Evolutionary conservation across 495 filamentous ascomycete genomes (phyloP).

Genomic region (Aspergillus nanangensis): DNA sequence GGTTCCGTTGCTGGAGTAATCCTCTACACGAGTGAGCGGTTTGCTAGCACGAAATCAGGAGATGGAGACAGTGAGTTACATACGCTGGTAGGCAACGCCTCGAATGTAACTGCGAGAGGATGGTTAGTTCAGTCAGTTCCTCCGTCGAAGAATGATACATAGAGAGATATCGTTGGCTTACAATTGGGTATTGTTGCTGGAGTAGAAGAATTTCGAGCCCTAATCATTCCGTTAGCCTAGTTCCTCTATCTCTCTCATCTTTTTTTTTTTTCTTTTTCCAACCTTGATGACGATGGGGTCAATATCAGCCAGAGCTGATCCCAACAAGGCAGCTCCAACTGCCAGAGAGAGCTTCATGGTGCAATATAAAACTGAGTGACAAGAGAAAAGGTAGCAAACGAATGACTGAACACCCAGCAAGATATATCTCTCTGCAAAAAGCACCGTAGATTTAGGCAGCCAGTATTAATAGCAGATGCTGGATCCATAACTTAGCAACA

Average conservation of each 20-base stretch:
- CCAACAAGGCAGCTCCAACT: conserved; percentile 44
- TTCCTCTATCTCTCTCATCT: not conserved
- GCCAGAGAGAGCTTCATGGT: conserved; percentile 40
- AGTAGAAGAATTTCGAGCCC: conserved; percentile 80
- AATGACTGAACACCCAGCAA: too few species aligned
- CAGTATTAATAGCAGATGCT: too few species aligned
- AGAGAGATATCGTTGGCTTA: too few species aligned
- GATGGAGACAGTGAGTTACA: conserved; percentile 16
- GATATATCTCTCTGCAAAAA: too few species aligned
- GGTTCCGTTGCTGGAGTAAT: conserved; percentile 38
- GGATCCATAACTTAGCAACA: too few species aligned
- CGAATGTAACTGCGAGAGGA: conserved; percentile 57
- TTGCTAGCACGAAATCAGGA: too few species aligned
- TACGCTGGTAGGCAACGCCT: conserved; percentile 84
- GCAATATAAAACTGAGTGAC: conserved; percentile 8
- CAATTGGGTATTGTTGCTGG: conserved; percentile 75
- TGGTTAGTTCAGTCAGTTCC: too few species aligned
- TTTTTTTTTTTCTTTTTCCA: conserved; percentile 12
- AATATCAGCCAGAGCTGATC: conserved; percentile 51
- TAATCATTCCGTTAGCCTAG: conserved; percentile 17
- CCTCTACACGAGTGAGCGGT: conserved; percentile 36
- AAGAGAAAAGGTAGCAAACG: not conserved
- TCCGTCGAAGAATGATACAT: too few species aligned
- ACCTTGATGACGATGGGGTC: conserved; percentile 72
- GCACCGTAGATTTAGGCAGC: too few species aligned